Base-by-base conservation (phyloP, 2,329 filamentous ascomycete species). In the Lecanicillium sp. region DNA sequence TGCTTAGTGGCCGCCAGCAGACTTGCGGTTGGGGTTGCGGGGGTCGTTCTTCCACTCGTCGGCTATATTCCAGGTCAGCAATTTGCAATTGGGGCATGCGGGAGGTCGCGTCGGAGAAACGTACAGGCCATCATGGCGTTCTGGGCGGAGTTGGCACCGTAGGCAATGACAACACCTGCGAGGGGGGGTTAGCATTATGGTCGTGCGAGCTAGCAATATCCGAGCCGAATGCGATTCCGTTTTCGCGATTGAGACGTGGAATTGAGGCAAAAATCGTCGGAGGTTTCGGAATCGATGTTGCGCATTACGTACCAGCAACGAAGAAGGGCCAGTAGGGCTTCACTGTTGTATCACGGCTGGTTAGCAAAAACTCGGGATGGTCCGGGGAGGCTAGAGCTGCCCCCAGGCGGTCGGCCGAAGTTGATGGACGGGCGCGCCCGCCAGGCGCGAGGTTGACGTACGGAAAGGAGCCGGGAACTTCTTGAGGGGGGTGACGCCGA, bases 31-130 rank as follows among this genome's bases (percentile, higher is more conserved):
- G 57, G 83, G 83, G 81, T 96, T 96, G 71, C 90, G 84, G 58
- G 90, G 89, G 73, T 97, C 91, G 78, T 95, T 94, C 84, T 90
- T 94, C 82, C 81, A 96, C 76, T 97, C 89, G 61, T 87, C 87
- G 75, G 83, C 91, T 97, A 60, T 55, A 24, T 20, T 20, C 10
- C n/a, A 35, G n/a, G 35, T 46, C n/a, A 46, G 44, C 29, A 47
- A 27, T 26, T 21, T 5, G n/a, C 7, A 17, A 10, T n/a, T 52
- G 30, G 19, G 42, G 42, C 17, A 10, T 39, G 3, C 41, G 20
- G 19, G 5, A 48, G 19, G 44, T 30, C 26, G 30, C 36, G 32
- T 5, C 4, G 52, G 51, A 24, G 33, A 36, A 52, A 44, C 70
- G 55, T 82, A 97, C 91, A 80, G 67, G 81, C 74, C 74, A 85